Evolutionary conservation across 106 monocot species (phyloP).

Genomic region (Hemerocallis citrina): DNA sequence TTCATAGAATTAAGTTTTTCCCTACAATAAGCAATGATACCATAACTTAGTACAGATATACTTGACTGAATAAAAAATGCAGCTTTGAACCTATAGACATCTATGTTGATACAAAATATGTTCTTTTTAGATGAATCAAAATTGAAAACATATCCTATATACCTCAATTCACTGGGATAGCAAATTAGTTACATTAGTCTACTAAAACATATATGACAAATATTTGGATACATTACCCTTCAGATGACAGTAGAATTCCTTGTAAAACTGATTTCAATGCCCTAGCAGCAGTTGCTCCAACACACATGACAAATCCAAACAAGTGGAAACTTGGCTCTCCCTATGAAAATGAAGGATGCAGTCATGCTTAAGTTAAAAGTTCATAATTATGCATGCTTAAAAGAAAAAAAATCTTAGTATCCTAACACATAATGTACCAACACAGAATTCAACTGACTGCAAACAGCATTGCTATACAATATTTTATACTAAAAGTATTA

Average conservation of each 20-base stretch:
- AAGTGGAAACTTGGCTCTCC: conserved; percentile 72
- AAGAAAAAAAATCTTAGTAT: neutral
- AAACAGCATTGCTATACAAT: neutral
- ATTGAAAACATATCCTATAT: neutral
- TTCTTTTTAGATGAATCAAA: neutral
- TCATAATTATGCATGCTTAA: neutral
- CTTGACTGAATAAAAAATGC: neutral
- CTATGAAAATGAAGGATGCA: conserved; percentile 23
- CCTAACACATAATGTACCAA: neutral
- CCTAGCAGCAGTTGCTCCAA: conserved; percentile 72
- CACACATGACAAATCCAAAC: conserved; percentile 66
- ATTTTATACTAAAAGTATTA: no score
- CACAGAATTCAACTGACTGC: neutral
- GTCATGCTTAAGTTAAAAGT: neutral
- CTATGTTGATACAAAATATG: neutral
- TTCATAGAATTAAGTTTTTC: conserved; percentile 83
- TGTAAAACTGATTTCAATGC: conserved; percentile 63
- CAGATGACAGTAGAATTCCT: conserved; percentile 67
- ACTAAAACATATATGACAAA: neutral
- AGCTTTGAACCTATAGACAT: neutral
- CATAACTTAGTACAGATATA: neutral
- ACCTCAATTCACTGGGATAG: neutral
- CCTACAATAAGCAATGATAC: conserved; percentile 16
- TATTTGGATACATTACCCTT: conserved; percentile 31
- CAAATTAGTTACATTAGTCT: neutral